These are phyloP conservation scores for Pythium dissotocum DNA, from an alignment of 352 stramenopile genomes.

Conservation along the genomic window DNA sequence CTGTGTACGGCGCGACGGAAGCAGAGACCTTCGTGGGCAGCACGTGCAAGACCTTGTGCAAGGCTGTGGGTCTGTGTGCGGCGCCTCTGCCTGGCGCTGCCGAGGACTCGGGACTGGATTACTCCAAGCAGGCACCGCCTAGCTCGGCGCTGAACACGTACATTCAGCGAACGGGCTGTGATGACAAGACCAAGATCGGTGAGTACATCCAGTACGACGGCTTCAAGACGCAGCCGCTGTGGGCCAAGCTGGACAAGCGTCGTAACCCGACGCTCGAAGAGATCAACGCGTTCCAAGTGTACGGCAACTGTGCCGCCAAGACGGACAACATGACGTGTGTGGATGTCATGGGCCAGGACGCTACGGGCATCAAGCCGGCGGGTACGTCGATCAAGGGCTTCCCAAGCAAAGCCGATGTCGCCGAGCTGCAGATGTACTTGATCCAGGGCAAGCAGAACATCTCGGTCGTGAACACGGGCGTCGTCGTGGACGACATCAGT, in stretches of 20 bases:
- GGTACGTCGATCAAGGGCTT: slow-evolving; percentile 55
- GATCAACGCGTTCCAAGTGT: slow-evolving; percentile 49
- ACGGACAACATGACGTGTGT: slow-evolving; percentile 59
- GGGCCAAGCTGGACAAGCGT: slow-evolving; percentile 48
- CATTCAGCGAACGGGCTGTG: slow-evolving; percentile 66
- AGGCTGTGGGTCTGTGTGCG: slow-evolving; percentile 51
- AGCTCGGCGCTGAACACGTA: slow-evolving; percentile 41
- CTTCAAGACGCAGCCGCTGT: slow-evolving; percentile 43
- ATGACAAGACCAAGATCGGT: slow-evolving; percentile 56
- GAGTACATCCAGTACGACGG: slow-evolving; percentile 72
- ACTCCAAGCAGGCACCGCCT: slow-evolving; percentile 36
- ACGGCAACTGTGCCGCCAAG: slow-evolving; percentile 55
- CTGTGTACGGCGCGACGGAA: slow-evolving; percentile 22
- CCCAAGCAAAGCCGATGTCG: slow-evolving; percentile 33
- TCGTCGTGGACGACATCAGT: slow-evolving; percentile 40
- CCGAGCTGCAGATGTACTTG: slow-evolving; percentile 47
- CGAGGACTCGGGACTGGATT: slow-evolving; percentile 65
- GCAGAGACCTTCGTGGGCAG: slow-evolving; percentile 23
- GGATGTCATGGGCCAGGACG: slow-evolving; percentile 51
- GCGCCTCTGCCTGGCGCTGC: slow-evolving; percentile 55
- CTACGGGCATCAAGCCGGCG: slow-evolving; percentile 36
- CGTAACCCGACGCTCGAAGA: slow-evolving; percentile 65
- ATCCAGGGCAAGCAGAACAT: slow-evolving; percentile 52
- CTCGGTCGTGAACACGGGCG: slow-evolving; percentile 41
- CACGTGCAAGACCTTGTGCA: slow-evolving; percentile 43